Conservation (phyloP, 2,329 filamentous ascomycete species). For the Taxawa tesnikishii region DNA sequence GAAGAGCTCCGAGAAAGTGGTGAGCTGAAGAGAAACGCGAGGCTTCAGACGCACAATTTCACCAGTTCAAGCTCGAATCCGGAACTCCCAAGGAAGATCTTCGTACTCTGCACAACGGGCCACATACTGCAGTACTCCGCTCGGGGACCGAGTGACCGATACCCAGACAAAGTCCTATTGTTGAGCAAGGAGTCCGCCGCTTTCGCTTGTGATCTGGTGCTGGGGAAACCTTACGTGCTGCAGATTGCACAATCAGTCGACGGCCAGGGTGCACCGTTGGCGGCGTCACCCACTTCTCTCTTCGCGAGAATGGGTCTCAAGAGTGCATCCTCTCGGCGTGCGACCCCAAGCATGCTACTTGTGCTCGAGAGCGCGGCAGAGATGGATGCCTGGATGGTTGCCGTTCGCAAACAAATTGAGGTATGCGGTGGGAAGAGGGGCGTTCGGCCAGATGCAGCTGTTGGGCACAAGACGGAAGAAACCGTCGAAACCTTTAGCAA, state of each 20-base stretch:
- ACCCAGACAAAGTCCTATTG: constrained; percentile 62
- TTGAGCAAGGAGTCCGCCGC: constrained; percentile 65
- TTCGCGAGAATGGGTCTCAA: constrained; percentile 54
- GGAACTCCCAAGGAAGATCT: constrained; percentile 44
- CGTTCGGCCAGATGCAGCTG: not conserved
- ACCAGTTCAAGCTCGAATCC: not conserved
- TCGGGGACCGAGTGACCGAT: constrained; percentile 56
- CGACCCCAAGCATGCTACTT: constrained; percentile 54
- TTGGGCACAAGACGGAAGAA: not conserved
- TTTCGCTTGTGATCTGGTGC: constrained; percentile 69
- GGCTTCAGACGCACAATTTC: not conserved
- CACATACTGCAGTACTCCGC: constrained; percentile 63
- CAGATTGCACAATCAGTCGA: constrained; percentile 55
- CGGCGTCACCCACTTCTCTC: constrained; percentile 45
- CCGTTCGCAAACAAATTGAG: constrained; percentile 58
- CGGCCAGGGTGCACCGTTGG: constrained; percentile 41
- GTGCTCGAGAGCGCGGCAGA: constrained; percentile 61
- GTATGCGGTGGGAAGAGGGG: constrained; percentile 52
- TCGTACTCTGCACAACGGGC: constrained; percentile 57
- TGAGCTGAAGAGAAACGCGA: not conserved
- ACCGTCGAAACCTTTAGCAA: not conserved
- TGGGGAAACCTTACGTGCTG: constrained; percentile 68
- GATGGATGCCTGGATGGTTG: constrained; percentile 64
- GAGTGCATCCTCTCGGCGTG: constrained; percentile 39
- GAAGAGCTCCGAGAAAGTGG: not conserved